Evolutionary conservation across 805 yeast species (phyloP), one percentile per base, ranked within the genome.

Genomic region (Candida broadrunensis): DNA sequence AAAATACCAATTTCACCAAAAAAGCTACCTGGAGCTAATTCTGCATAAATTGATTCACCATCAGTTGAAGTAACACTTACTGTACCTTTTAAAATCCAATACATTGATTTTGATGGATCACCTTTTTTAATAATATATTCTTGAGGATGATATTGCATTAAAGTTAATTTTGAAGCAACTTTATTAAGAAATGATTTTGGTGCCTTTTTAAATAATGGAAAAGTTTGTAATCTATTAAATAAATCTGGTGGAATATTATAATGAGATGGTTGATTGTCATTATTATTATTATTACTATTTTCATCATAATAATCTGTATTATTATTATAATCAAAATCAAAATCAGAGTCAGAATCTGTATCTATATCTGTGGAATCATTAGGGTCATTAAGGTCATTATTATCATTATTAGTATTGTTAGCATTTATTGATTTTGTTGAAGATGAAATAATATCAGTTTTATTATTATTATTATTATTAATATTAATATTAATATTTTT

Each of bases 1-100:
- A 85, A 61, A 33, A 85, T 83, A 7, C 91, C 91, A 40, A 85
- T 84, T 53, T 85, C 91, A 12, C 93, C 93, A 55, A 85, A 85
- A 47, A 81, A 83, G 16, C 82, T 72, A 2, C 91, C 91, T 3
- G 82, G 73, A 3, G 75, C 72, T 7, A 85, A 62, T 54, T 82
- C 88, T 1, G 90, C 89, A 51, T 81, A 82, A 3, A 80, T 71
- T 3, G 85, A 75, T 60, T 85, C 91, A 21, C 88, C 90, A 54
- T 85, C 93, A 1, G 85, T 75, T 12, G 87, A 80, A 0, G 88
- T 78, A 11, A 85, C 88, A n/a, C 80, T 78, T 2, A 85, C 91
- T 0, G 81, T 73, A 2, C 93, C 93, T 51, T 84, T 76, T 13
- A 85, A 59, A 29, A 85, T 81, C 89, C 91, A 84, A 54, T 83